Evolutionary conservation across 345 rosid species (phyloP), one percentile per base, ranked within the genome.

Genomic region (Populus tremula): DNA sequence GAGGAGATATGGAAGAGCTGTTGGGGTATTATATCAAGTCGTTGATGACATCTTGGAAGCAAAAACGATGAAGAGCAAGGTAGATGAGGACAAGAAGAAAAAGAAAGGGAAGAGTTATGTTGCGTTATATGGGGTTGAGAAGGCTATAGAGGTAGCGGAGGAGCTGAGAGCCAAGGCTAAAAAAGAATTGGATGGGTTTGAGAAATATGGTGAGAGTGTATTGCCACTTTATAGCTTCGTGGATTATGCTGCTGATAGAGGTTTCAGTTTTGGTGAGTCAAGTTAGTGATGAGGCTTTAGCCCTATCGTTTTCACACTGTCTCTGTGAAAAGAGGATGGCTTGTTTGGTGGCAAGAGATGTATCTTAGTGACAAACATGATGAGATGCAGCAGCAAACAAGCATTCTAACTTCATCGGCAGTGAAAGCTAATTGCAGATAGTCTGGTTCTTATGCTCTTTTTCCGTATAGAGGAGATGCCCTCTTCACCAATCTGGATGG

Each of bases 1-100:
- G 79, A 80, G 98, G 83, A 86, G 88, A 76, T 96, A 96, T 43
- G 99, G 97, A 21, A 89, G 92, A 85, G 94, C 96, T 27, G 95
- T 93, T 47, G 98, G 97, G 65, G 93, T 96, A 43, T 75, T 96
- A 72, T 93, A 96, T 84, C 92, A 88, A 77, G 92, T 92, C 45
- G 94, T 92, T 13, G 90, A 91, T 69, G 97, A 95, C 83, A 78
- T 95, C 41, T 36, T 82, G 49, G 85, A 87, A 61, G 88, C 86
- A 10, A 83, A 84, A 75, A 39, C 16, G 25, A 53, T 27, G 73
- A 64, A 76, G 62, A 77, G 65, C 21, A 78, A 50, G 0, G 81
- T 39, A 33, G 83, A 71, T 5, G 78, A 43, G 0, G 77, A 72
- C 50, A 81, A 87, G 33, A 78, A 74, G 80, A 83, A 45, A 79